These are phyloP conservation scores for Acaromyces ingoldii DNA, from an alignment of 1,284 basidiomycete genomes.

Conservation along the genomic window DNA sequence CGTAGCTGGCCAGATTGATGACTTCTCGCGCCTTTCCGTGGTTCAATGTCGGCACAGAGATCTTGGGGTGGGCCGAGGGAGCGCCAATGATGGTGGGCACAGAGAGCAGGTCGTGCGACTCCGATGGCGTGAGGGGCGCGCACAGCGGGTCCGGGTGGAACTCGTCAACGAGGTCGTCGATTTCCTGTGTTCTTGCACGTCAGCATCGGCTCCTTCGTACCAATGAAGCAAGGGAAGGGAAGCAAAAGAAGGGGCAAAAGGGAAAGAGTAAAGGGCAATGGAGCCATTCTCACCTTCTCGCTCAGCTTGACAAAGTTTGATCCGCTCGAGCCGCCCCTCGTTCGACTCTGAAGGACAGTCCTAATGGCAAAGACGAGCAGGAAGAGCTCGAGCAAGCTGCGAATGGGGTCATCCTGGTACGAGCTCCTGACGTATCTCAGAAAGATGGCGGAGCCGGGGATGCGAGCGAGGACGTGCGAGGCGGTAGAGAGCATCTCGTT, in stretches of 20 bases:
- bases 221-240: not conserved
- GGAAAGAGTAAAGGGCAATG: not conserved
- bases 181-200: slow-evolving; percentile 63
- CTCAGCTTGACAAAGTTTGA: slow-evolving; percentile 82
- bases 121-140: slow-evolving; percentile 60
- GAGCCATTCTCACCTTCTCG: slow-evolving; percentile 65
- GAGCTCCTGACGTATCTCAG: slow-evolving; percentile 75
- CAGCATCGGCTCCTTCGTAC: not conserved
- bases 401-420: slow-evolving; percentile 75
- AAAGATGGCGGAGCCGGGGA: slow-evolving; percentile 84
- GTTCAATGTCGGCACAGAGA: slow-evolving; percentile 68
- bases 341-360: slow-evolving; percentile 82
- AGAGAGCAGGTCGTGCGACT: slow-evolving; percentile 66
- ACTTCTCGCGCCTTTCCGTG: slow-evolving; percentile 62
- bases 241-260: not conserved
- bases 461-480: slow-evolving; percentile 13
- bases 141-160: slow-evolving; percentile 86
- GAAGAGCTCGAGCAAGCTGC: slow-evolving; percentile 83
- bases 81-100: slow-evolving; percentile 77
- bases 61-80: slow-evolving; percentile 66
- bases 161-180: slow-evolving; percentile 91
- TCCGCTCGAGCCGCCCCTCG: slow-evolving; percentile 75
- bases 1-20: slow-evolving; percentile 82
- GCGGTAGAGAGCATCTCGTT: not conserved
- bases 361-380: slow-evolving; percentile 77